Conservation (phyloP, 2,329 filamentous ascomycete genomes). For the Hyphodiscus sp. region DNA sequence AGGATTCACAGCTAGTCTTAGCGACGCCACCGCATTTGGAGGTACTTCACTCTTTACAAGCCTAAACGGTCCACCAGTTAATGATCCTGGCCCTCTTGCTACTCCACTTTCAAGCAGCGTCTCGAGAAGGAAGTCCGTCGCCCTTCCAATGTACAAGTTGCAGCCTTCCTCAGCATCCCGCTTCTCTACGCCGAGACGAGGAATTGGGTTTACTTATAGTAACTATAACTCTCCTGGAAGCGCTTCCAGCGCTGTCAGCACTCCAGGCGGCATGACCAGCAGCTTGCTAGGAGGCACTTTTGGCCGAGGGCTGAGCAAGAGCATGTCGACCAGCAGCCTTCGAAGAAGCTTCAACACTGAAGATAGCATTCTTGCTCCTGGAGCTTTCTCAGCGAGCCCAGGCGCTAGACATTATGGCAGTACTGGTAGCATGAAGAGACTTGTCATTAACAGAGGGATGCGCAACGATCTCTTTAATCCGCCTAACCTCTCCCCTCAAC, state of each 20-base stretch:
- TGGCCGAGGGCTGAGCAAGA: constrained; percentile 68
- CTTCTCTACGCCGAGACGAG: constrained; percentile 75
- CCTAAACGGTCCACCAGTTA: constrained; percentile 53
- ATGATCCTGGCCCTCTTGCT: constrained; percentile 80
- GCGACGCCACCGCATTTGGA: constrained; percentile 83
- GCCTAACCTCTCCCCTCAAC: constrained; percentile 35
- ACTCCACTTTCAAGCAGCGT: constrained; percentile 72
- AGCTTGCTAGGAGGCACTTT: constrained; percentile 59
- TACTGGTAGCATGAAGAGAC: constrained; percentile 72
- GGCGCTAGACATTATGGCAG: constrained; percentile 59
- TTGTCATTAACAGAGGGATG: constrained; percentile 86
- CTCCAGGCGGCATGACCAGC: constrained; percentile 59
- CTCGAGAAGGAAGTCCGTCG: constrained; percentile 71
- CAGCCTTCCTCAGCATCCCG: constrained; percentile 75
- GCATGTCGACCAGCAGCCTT: constrained; percentile 80
- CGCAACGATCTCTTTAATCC: constrained; percentile 65
- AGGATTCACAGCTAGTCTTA: constrained; percentile 69
- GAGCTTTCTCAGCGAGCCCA: constrained; percentile 69
- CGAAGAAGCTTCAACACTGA: constrained; percentile 75
- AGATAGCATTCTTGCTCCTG: constrained; percentile 79
- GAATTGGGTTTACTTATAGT: constrained; percentile 90
- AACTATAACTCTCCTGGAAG: constrained; percentile 79
- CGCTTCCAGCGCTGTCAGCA: constrained; percentile 59
- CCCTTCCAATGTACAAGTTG: constrained; percentile 80
- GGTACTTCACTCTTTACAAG: constrained; percentile 79